Evolutionary conservation across 257 asterid species (phyloP).

Genomic region (Henckelia pumila): DNA sequence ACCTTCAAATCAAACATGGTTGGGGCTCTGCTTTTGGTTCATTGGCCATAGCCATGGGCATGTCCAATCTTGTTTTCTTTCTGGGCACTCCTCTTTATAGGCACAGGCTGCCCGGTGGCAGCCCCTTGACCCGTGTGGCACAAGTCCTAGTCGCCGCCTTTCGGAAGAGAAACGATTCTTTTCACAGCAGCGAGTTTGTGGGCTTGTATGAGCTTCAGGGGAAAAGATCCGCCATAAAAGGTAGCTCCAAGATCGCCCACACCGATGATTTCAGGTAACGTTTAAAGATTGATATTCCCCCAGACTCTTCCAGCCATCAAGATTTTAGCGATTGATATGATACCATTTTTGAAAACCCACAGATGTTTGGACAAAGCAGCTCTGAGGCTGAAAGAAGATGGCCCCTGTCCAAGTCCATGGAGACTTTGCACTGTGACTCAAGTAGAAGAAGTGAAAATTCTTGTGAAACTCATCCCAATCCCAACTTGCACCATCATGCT

Average conservation of each 20-base stretch:
- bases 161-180: slow-evolving; percentile 65
- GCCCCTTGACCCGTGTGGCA: slow-evolving; percentile 91
- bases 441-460: slow-evolving; percentile 94
- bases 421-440: slow-evolving; percentile 94
- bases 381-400: slow-evolving; percentile 83
- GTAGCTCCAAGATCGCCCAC: slow-evolving; percentile 84
- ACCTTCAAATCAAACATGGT: slow-evolving; percentile 81
- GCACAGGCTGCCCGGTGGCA: slow-evolving; percentile 91
- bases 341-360: slow-evolving; percentile 15
- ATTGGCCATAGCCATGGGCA: slow-evolving; percentile 89
- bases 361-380: slow-evolving; percentile 97
- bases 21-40: slow-evolving; percentile 97
- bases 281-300: no score
- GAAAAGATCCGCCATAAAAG: slow-evolving; percentile 79
- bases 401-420: slow-evolving; percentile 68
- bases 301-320: neutral
- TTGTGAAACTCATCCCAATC: slow-evolving; percentile 66
- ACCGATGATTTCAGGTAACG: slow-evolving; percentile 84
- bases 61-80: slow-evolving; percentile 83
- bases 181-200: slow-evolving; percentile 67
- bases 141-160: slow-evolving; percentile 87
- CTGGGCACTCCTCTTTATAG: slow-evolving; percentile 88
- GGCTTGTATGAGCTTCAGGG: slow-evolving; percentile 90
- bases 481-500: slow-evolving; percentile 90
- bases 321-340: neutral